phyloP scores from a whole-genome alignment of 495 filamentous ascomycete species.

The Lasiosphaeria hispida region DNA sequence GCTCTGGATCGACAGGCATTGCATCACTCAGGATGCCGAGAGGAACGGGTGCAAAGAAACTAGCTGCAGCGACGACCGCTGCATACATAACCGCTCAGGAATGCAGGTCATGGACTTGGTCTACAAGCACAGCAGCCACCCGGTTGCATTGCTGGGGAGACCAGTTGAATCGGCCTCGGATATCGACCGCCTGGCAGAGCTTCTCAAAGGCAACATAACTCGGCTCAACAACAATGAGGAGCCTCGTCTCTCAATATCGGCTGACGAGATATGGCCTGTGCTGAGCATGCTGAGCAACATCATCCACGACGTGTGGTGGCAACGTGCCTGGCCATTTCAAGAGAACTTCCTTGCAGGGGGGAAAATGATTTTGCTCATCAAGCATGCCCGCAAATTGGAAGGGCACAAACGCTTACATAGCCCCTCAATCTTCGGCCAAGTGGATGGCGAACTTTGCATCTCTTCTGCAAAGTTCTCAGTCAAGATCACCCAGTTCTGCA shows the following conservation, averaged over 20 bases:
- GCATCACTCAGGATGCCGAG: background rate
- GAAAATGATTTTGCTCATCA: constrained; percentile 1
- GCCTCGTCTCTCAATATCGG: background rate
- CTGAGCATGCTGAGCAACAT: background rate
- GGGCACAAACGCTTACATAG: background rate
- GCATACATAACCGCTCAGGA: background rate
- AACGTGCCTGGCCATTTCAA: background rate
- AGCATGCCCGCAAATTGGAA: background rate
- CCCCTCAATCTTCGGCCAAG: constrained; percentile 19
- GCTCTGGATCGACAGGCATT: background rate
- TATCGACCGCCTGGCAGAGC: background rate
- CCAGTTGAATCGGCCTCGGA: background rate
- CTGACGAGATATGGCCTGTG: background rate
- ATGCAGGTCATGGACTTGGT: constrained; percentile 4
- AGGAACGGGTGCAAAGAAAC: background rate
- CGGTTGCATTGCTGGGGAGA: background rate
- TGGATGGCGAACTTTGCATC: constrained; percentile 35
- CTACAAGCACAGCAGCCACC: background rate
- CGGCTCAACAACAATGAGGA: background rate
- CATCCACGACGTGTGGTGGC: constrained; percentile 1
- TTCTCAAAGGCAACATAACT: background rate
- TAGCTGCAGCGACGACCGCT: background rate
- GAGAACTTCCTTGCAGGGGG: background rate
- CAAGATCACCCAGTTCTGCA: constrained; percentile 29
- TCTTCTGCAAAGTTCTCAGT: constrained; percentile 27